A percentile compares a stretch with the other conserved stretches of the same genome.
Evolutionary conservation across 2,329 filamentous ascomycete species (phyloP).

Genomic region (Pestalotiopsis sp.): DNA sequence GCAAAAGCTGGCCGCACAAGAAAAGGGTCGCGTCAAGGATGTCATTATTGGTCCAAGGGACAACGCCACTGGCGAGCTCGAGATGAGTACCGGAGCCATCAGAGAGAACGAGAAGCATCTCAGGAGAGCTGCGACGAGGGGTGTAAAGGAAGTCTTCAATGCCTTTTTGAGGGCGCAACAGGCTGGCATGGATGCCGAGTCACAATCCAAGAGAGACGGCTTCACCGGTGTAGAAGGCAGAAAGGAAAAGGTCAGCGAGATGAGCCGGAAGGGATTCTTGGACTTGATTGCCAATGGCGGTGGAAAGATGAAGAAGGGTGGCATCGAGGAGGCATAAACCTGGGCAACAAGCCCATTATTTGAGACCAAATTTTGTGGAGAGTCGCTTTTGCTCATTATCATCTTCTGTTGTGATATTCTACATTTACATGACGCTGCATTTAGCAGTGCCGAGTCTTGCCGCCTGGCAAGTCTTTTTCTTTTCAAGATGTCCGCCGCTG

Average conservation of each 20-base stretch:
- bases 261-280: constrained; percentile 95
- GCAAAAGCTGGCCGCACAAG: constrained; percentile 75
- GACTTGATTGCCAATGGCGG: constrained; percentile 77
- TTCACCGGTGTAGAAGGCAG: constrained; percentile 77
- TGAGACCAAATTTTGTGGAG: neutral
- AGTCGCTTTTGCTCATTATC: neutral
- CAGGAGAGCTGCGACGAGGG: constrained; percentile 85
- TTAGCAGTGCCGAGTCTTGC: neutral
- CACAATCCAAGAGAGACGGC: constrained; percentile 67
- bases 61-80: constrained; percentile 41
- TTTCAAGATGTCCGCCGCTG: neutral
- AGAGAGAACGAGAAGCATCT: constrained; percentile 76
- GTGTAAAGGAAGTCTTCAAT: constrained; percentile 96
- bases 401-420: neutral
- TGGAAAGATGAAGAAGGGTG: constrained; percentile 58
- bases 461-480: neutral
- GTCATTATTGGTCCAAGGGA: constrained; percentile 68
- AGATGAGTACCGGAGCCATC: constrained; percentile 53
- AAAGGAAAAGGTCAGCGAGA: constrained; percentile 88
- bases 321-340: constrained; percentile 51
- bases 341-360: neutral
- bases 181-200: constrained; percentile 77
- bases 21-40: constrained; percentile 87
- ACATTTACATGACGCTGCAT: constrained; percentile 1
- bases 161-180: constrained; percentile 92